A percentile compares a stretch with the other conserved stretches of the same genome.
These are phyloP conservation scores for Cornus controversa DNA, from an alignment of 148 eudicot genomes.

Conservation along the genomic window DNA sequence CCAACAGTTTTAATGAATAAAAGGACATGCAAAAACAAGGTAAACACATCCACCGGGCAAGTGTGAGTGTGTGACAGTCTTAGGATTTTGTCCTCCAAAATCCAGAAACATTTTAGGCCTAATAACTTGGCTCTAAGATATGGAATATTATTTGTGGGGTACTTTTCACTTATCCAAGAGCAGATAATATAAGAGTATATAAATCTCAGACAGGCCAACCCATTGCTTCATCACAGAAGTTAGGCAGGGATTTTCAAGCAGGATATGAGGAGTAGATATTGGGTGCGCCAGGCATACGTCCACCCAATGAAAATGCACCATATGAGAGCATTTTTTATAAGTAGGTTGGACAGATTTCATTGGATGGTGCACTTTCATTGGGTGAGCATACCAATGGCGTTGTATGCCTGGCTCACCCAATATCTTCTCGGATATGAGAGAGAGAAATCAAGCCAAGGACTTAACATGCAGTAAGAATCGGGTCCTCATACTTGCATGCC, in stretches of 20 bases:
- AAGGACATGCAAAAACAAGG: background rate
- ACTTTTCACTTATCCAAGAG: background rate
- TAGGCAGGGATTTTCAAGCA: background rate
- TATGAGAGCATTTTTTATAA: too few relatives aligned
- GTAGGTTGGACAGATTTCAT: too few relatives aligned
- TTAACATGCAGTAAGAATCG: background rate
- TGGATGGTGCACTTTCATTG: too few relatives aligned
- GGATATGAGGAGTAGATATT: too few relatives aligned
- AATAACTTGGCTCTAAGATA: background rate
- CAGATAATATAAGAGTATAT: background rate
- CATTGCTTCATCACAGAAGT: background rate
- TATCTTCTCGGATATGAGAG: too few relatives aligned
- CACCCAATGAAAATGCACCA: too few relatives aligned
- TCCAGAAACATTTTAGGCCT: too few relatives aligned
- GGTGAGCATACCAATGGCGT: too few relatives aligned
- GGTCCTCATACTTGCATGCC: too few relatives aligned
- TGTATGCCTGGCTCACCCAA: too few relatives aligned
- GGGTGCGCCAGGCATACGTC: too few relatives aligned
- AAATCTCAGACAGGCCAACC: conserved; percentile 2
- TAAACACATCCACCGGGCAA: background rate
- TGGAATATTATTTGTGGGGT: background rate
- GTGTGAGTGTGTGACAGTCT: background rate
- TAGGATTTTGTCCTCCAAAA: too few relatives aligned
- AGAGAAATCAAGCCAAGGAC: background rate
- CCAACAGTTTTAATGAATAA: background rate